Percentiles rank a stretch among this genome's conserved stretches.
These are phyloP conservation scores for Chytriomyces confervae DNA, from an alignment of 192 early-diverging fungal species.

Conservation along the genomic window DNA sequence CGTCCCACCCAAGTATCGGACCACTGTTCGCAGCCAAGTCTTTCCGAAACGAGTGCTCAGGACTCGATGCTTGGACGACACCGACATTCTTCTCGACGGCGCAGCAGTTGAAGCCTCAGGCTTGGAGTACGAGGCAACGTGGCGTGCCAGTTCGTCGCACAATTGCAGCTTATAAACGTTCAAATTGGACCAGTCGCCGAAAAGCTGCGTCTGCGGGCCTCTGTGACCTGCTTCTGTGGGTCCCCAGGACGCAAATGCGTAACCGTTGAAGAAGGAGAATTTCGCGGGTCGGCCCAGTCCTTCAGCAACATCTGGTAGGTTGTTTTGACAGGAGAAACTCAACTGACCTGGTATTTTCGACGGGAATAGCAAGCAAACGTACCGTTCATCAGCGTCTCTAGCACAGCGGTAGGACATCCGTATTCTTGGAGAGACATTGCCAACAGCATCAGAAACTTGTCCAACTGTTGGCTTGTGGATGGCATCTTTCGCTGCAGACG, in stretches of 20 bases:
- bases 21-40: not conserved
- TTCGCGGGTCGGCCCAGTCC: constrained; percentile 1
- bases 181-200: constrained; percentile 19
- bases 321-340: not conserved
- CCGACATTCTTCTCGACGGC: not conserved
- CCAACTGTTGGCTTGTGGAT: constrained; percentile 4
- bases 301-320: constrained; percentile 18
- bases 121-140: constrained; percentile 42
- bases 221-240: not conserved
- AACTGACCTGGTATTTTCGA: not conserved
- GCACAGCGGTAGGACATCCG: constrained; percentile 42
- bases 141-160: constrained; percentile 42
- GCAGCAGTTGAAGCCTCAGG: not conserved
- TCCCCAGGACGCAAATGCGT: constrained; percentile 9
- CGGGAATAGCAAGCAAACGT: not conserved
- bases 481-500: not conserved
- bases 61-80: not conserved
- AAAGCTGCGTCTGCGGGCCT: constrained; percentile 16
- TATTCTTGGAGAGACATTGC: constrained; percentile 40
- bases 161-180: constrained; percentile 42
- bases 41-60: constrained; percentile 1
- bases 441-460: constrained; percentile 39
- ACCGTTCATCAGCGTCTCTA: constrained; percentile 36
- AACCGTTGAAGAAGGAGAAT: constrained; percentile 25
- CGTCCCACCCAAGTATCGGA: not conserved